Base-by-base conservation (phyloP, 2,329 filamentous ascomycete species). In the Thelonectria discophora region DNA sequence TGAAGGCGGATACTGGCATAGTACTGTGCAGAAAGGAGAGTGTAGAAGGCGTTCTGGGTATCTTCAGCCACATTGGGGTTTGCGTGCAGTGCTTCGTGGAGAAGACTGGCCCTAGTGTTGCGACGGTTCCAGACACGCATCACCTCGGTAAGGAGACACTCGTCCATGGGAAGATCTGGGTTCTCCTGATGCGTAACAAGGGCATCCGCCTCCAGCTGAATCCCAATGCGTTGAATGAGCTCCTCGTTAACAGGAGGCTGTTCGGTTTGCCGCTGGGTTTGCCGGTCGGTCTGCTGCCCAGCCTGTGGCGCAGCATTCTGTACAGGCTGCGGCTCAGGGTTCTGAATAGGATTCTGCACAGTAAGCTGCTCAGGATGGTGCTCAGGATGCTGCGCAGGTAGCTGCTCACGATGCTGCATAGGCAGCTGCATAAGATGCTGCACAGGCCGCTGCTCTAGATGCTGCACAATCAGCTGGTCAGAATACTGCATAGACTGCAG, bases 141-240 rank as follows among this genome's bases (percentile, higher is more conserved):
- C 4, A 59, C 17, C 9, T 63, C 60, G 40, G 55, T 46, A 17
- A 46, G 46, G 20, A 63, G 55, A n/a, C 60, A 63, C n/a, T 59
- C 50, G 17, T 59, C 60, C 5, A 63, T 32, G 11, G 51, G 17
- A 55, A 39, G 58, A 5, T 20, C 12, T 12, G 53, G n/a, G 21
- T 15, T 51, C 12, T 59, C 60, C 15, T 32, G 9, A 9, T 37
- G 46, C 3, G 51, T 55, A 20, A 46, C 51, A 10, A 50, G 46
- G 17, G 60, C 34, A n/a, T 63, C 60, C 2, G 32, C 24, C 13
- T 63, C 55, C 5, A 63, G 55, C 30, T 63, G 55, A 17, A 20
- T 21, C 18, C 51, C 47, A 10, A 63, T 30, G 24, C 47, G 55
- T 7, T 52, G 47, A 46, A 63, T 59, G 21, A 59, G 43, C 5